A percentile compares a stretch with the other conserved stretches of the same genome.
Conservation (phyloP, 768 basidiomycete genomes). For the Suillus cothurnatus region DNA sequence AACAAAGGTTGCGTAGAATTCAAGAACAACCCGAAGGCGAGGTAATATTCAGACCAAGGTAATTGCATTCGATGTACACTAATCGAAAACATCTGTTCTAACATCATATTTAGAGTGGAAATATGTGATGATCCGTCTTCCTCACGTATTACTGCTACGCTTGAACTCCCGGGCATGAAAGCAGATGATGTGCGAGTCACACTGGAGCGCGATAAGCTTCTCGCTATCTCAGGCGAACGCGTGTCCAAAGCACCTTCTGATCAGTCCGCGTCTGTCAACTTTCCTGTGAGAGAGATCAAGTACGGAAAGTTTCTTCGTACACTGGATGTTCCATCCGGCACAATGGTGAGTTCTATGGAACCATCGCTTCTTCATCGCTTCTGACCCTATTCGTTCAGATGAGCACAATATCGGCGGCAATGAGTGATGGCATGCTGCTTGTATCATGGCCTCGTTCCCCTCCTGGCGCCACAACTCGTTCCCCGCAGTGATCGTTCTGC, state of each 20-base stretch:
- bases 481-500: slow-evolving; percentile 7
- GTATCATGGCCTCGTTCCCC: slow-evolving; percentile 41
- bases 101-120: slow-evolving; percentile 36
- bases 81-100: slow-evolving; percentile 11
- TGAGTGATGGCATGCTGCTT: slow-evolving; percentile 41
- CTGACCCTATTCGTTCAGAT: slow-evolving; percentile 23
- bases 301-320: slow-evolving; percentile 42
- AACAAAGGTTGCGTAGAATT: slow-evolving; percentile 21
- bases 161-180: slow-evolving; percentile 44
- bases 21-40: slow-evolving; percentile 27
- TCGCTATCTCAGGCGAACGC: slow-evolving; percentile 41
- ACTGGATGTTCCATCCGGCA: slow-evolving; percentile 38
- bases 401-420: slow-evolving; percentile 40
- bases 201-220: slow-evolving; percentile 29
- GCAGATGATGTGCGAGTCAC: slow-evolving; percentile 37
- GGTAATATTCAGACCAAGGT: slow-evolving; percentile 37
- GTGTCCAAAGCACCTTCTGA: slow-evolving; percentile 16
- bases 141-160: slow-evolving; percentile 34
- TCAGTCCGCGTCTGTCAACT: slow-evolving; percentile 22
- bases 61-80: neutral
- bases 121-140: slow-evolving; percentile 39
- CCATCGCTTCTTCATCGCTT: slow-evolving; percentile 9
- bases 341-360: slow-evolving; percentile 30
- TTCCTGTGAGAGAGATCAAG: slow-evolving; percentile 39
- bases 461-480: slow-evolving; percentile 16